Base-by-base conservation (phyloP, 2,329 filamentous ascomycete genomes). In the Fusarium piperis region DNA sequence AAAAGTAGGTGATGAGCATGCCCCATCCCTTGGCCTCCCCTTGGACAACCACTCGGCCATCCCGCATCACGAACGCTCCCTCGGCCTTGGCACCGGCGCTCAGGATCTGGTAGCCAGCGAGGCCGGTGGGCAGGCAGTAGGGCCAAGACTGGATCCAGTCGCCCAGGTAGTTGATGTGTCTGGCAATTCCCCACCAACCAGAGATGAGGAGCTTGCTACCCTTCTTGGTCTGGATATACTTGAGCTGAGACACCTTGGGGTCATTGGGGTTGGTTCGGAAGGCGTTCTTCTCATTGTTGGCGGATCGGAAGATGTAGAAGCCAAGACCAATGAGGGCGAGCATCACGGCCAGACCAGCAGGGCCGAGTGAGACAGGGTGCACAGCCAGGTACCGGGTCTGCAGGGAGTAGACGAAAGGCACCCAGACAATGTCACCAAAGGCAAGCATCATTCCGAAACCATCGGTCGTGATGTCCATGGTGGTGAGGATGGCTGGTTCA, bases 101-200 rank as follows among this genome's bases (percentile, higher is more conserved):
- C 18, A 91, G 85, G 57, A 97, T 90, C 41, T 91, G 85, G 80
- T 95, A 97, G 13, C 95, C 95, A 0, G 94, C 92, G 66, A 97
- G 80, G 1, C 93, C 93, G 1, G 95, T 97, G 1, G 95, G 95
- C 46, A 98, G 86, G 72, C 91, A 94, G 82, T 96, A 98, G 0
- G 94, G 90, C 94, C 94, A 98, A 10, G 92, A 90, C 89, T 97
- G 95, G 73, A 96, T 87, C 95, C 95, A 98, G 83, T 98, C 95
- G 59, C 95, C 95, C 1, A 97, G 83, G 82, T 98, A 98, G 85
- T 98, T 98, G 86, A 98, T 95, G 82, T 98, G 95, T 44, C 95
- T 90, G 1, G 95, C 93, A 23, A 90, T 86, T 46, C 95, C 95
- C 95, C 95, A 98, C 95, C 95, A 98, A 62, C 95, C 95, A 1